Conservation (phyloP, 345 rosid species). For the Citrus cavaleriei region DNA sequence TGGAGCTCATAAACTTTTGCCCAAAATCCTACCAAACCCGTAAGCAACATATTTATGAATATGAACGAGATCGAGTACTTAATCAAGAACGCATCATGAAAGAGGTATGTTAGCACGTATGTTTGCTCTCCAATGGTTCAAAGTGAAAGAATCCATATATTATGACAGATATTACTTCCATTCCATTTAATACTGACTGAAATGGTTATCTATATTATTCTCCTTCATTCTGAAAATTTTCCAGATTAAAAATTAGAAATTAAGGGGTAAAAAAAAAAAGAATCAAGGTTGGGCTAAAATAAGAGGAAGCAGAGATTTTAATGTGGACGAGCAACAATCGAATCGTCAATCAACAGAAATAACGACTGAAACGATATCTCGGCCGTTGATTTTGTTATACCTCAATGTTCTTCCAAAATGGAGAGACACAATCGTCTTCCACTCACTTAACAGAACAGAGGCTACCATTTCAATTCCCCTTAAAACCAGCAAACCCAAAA, state of each 20-base stretch:
- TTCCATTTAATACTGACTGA: no score
- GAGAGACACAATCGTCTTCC: constrained; percentile 14
- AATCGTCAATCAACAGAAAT: constrained; percentile 42
- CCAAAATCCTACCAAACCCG: background rate
- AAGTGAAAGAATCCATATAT: no score
- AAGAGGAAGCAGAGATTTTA: background rate
- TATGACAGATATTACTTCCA: no score
- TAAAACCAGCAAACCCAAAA: background rate
- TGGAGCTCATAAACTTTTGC: background rate
- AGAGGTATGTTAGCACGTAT: no score
- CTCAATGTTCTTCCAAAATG: constrained; percentile 24
- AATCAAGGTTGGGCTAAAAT: no score
- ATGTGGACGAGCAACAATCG: constrained; percentile 74
- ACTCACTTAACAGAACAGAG: constrained; percentile 12
- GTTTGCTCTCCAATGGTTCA: no score
- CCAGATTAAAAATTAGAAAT: background rate
- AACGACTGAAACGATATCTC: constrained; percentile 79
- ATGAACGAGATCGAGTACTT: background rate
- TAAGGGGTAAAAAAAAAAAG: background rate
- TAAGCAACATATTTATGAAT: no score
- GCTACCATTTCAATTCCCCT: background rate
- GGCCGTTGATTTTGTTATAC: constrained; percentile 39
- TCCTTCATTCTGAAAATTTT: no score
- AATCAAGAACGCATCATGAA: background rate
- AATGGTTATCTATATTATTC: no score